These are phyloP conservation scores for Sordariomycetes sp. DNA, from an alignment of 2,329 filamentous ascomycete species.

Conservation along the genomic window DNA sequence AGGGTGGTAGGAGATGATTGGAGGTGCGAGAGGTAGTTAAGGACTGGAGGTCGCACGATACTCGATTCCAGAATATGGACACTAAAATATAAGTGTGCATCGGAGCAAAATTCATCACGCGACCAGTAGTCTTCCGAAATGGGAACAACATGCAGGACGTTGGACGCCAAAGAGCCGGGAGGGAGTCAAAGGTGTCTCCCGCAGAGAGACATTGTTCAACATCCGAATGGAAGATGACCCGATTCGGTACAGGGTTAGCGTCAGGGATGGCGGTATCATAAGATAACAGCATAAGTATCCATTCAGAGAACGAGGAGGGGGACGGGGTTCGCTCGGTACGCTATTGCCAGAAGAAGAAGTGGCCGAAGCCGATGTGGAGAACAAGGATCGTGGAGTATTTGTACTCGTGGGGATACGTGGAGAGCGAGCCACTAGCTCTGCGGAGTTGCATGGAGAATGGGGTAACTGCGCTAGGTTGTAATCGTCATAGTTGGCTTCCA, in stretches of 20 bases:
- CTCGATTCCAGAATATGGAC: background rate
- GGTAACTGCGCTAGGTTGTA: background rate
- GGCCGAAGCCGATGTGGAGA: background rate
- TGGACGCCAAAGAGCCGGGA: background rate
- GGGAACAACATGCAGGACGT: conserved; percentile 1
- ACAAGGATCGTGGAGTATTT: background rate
- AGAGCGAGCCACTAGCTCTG: background rate
- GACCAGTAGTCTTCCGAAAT: conserved; percentile 1
- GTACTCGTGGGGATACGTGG: background rate
- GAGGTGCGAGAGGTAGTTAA: background rate
- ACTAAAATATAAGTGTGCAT: background rate
- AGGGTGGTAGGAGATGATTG: background rate
- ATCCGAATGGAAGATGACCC: background rate
- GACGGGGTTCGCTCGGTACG: background rate
- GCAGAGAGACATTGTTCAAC: background rate
- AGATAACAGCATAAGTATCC: background rate
- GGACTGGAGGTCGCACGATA: background rate
- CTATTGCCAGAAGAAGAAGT: background rate
- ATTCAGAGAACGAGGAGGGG: background rate
- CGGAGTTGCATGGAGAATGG: background rate
- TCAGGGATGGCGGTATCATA: background rate
- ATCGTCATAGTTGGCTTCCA: background rate
- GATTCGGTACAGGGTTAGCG: background rate
- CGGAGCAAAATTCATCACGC: background rate
- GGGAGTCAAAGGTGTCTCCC: background rate